Conservation (phyloP, 225 moss, liverwort and hornwort species). For the Takakia lepidozioides region DNA sequence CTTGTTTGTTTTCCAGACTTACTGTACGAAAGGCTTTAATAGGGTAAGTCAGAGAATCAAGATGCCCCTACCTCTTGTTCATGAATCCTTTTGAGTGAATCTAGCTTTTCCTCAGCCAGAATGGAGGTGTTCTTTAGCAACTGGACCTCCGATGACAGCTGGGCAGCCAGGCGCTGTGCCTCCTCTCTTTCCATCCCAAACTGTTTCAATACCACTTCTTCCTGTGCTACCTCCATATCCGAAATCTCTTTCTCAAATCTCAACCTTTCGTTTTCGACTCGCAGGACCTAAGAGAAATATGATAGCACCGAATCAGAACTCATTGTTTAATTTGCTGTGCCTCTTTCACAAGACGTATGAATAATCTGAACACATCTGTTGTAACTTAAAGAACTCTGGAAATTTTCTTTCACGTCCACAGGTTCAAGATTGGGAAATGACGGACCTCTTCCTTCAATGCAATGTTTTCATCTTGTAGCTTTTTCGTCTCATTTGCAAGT, state of each 20-base stretch:
- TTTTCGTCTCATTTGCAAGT: slow-evolving; percentile 22
- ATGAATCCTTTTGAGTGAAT: slow-evolving; percentile 19
- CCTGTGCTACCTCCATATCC: slow-evolving; percentile 21
- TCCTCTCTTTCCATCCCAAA: slow-evolving; percentile 24
- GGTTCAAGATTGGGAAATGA: background rate
- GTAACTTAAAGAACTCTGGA: background rate
- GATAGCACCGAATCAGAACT: background rate
- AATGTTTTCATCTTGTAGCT: slow-evolving; percentile 26
- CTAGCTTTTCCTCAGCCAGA: slow-evolving; percentile 30
- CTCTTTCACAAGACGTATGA: background rate
- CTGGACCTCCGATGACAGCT: slow-evolving; percentile 39
- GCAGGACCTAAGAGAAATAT: slow-evolving; percentile 10
- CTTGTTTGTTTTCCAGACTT: background rate
- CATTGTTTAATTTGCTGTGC: background rate
- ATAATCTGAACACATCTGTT: background rate
- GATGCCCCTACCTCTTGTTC: slow-evolving; percentile 37
- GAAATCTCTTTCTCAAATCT: slow-evolving; percentile 26
- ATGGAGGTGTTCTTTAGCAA: slow-evolving; percentile 37
- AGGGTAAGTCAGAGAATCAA: background rate
- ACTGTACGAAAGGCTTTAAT: background rate
- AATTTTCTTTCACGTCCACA: too few species aligned
- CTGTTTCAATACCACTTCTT: slow-evolving; percentile 21
- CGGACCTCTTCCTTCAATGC: slow-evolving; percentile 25
- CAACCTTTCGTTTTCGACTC: slow-evolving; percentile 31
- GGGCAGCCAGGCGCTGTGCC: slow-evolving; percentile 29